Percentiles rank a stretch among this genome's conserved stretches.
Evolutionary conservation across 2,329 filamentous ascomycete genomes (phyloP).

Genomic region (Fusarium clavum): DNA sequence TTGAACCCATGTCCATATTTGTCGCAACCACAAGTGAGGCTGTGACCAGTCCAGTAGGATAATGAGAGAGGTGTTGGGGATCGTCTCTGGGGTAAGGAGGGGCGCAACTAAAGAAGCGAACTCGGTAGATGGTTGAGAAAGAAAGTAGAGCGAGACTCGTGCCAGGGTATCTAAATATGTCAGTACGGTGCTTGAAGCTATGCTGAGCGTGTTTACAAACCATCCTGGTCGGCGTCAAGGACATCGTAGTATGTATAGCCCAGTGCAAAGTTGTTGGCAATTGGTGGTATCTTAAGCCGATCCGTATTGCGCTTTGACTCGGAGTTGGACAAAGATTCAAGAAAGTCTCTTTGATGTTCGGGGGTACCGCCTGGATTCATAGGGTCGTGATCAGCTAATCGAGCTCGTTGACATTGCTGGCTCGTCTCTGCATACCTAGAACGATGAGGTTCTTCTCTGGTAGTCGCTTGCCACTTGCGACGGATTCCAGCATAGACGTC

Average conservation of each 20-base stretch:
- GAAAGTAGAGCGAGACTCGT: slow-evolving; percentile 87
- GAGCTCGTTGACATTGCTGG: slow-evolving; percentile 5
- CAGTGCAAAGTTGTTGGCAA: slow-evolving; percentile 91
- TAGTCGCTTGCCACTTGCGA: slow-evolving; percentile 88
- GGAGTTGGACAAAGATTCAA: slow-evolving; percentile 71
- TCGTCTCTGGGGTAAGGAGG: slow-evolving; percentile 83
- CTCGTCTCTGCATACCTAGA: slow-evolving; percentile 68
- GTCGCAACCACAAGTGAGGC: slow-evolving; percentile 91
- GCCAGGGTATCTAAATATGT: slow-evolving; percentile 82
- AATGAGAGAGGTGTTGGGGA: slow-evolving; percentile 87
- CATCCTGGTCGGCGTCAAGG: slow-evolving; percentile 92
- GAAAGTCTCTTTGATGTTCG: slow-evolving; percentile 85
- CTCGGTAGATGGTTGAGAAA: slow-evolving; percentile 84
- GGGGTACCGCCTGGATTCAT: slow-evolving; percentile 75
- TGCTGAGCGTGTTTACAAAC: slow-evolving; percentile 57
- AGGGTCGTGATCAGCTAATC: slow-evolving; percentile 46
- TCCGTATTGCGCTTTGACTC: slow-evolving; percentile 66
- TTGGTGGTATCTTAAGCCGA: slow-evolving; percentile 75
- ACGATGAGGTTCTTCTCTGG: slow-evolving; percentile 93
- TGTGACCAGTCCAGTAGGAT: slow-evolving; percentile 96
- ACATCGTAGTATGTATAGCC: slow-evolving; percentile 97
- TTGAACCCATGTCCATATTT: slow-evolving; percentile 89
- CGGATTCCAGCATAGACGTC: slow-evolving; percentile 91
- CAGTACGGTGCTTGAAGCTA: slow-evolving; percentile 22
- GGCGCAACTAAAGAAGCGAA: slow-evolving; percentile 87